A percentile compares a stretch with the other conserved stretches of the same genome.
These are phyloP conservation scores for Myxozyma neglecta DNA, from an alignment of 805 yeast species.

Conservation along the genomic window DNA sequence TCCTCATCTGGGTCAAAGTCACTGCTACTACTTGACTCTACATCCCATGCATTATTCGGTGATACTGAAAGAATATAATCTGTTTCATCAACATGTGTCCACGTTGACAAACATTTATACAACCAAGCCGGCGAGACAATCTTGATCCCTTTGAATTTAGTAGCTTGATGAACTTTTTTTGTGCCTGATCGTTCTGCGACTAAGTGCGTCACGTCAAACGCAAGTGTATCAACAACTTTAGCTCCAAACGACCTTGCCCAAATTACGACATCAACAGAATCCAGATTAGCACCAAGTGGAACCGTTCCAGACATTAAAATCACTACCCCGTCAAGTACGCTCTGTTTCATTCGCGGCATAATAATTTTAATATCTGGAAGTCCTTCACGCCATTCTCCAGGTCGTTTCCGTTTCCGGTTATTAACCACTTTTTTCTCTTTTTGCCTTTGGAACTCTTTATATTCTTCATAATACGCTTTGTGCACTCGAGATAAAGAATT, in stretches of 20 bases:
- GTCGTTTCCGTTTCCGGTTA: constrained; percentile 19
- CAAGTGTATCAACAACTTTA: constrained; percentile 67
- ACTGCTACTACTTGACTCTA: constrained; percentile 8
- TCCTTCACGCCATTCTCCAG: constrained; percentile 27
- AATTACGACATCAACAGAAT: constrained; percentile 77
- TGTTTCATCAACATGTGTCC: constrained; percentile 68
- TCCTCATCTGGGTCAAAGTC: constrained; percentile 7
- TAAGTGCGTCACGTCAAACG: constrained; percentile 79
- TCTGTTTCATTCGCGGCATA: constrained; percentile 69
- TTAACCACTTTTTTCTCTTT: constrained; percentile 7
- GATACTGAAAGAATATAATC: constrained; percentile 43
- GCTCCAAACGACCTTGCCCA: constrained; percentile 96
- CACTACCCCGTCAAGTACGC: constrained; percentile 65
- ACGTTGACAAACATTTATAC: constrained; percentile 75
- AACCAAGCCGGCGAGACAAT: constrained; percentile 94
- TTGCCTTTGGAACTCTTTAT: constrained; percentile 23
- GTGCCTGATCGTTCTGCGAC: constrained; percentile 70
- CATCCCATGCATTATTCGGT: constrained; percentile 23
- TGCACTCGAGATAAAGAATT: constrained; percentile 59
- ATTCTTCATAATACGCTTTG: constrained; percentile 54
- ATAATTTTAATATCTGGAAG: constrained; percentile 66
- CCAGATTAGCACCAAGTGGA: constrained; percentile 73
- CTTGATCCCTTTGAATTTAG: constrained; percentile 58
- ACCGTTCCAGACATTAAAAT: constrained; percentile 86
- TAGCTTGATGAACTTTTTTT: constrained; percentile 79